These are phyloP conservation scores for Lupinus albus DNA, from an alignment of 306 rosid genomes.

Conservation along the genomic window DNA sequence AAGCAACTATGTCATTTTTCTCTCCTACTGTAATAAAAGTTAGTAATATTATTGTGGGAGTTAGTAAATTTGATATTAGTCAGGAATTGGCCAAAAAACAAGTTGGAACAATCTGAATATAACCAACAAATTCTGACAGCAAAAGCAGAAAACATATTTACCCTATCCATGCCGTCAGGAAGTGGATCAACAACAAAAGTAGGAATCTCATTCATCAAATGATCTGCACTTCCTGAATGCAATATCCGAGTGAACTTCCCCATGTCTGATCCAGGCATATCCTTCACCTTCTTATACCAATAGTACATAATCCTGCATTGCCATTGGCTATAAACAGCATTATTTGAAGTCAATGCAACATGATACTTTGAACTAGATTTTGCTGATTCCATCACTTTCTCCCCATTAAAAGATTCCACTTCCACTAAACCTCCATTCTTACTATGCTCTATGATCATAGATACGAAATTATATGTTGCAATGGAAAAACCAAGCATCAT, in stretches of 20 bases:
- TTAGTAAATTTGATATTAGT: constrained; percentile 14
- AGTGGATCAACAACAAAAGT: constrained; percentile 87
- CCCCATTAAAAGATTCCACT: constrained; percentile 41
- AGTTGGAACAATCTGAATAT: background rate
- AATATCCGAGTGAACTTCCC: constrained; percentile 78
- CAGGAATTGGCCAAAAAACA: constrained; percentile 22
- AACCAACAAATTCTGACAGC: constrained; percentile 19
- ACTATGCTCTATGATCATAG: constrained; percentile 55
- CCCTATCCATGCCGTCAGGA: constrained; percentile 89
- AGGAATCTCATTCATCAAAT: constrained; percentile 82
- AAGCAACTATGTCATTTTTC: background rate
- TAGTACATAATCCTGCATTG: constrained; percentile 92
- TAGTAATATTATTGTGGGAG: background rate
- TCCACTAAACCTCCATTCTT: constrained; percentile 50
- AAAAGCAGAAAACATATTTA: constrained; percentile 45
- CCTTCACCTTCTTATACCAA: constrained; percentile 83
- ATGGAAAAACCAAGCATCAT: constrained; percentile 68
- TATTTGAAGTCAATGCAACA: constrained; percentile 86
- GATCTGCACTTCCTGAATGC: constrained; percentile 78
- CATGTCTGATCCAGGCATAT: constrained; percentile 84
- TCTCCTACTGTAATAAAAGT: background rate
- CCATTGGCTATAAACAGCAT: constrained; percentile 92
- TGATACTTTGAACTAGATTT: constrained; percentile 54
- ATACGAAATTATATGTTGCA: constrained; percentile 70
- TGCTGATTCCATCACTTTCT: constrained; percentile 32